Evolutionary conservation across 164 flowering plant species (phyloP).

Genomic region (Vitis amurensis): DNA sequence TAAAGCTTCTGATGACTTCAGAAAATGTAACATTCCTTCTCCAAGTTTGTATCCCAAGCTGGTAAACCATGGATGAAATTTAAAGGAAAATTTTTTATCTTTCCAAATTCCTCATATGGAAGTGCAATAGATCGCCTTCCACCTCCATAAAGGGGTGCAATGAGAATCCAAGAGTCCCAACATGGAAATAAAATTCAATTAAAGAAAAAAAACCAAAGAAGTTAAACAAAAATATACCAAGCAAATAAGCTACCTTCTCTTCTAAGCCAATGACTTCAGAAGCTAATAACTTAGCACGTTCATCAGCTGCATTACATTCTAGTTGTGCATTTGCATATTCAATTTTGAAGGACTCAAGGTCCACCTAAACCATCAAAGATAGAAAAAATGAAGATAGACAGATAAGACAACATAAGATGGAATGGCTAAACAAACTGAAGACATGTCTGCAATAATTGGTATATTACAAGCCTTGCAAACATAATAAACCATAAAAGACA

Average conservation of each 20-base stretch:
- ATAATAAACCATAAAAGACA: too few relatives aligned
- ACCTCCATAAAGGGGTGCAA: too few relatives aligned
- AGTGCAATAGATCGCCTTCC: too few relatives aligned
- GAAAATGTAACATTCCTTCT: too few relatives aligned
- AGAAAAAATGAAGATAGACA: constrained; percentile 1
- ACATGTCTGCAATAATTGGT: too few relatives aligned
- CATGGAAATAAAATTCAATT: not conserved
- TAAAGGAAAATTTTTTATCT: too few relatives aligned
- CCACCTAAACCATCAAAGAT: constrained; percentile 48
- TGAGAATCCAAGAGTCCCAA: not conserved
- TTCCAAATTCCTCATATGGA: too few relatives aligned
- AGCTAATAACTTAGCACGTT: constrained; percentile 87
- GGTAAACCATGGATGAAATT: too few relatives aligned
- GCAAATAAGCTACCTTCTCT: constrained; percentile 71
- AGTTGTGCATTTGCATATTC: constrained; percentile 82
- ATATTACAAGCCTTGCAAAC: too few relatives aligned
- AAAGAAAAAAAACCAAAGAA: not conserved
- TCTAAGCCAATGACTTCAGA: constrained; percentile 96
- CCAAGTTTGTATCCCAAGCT: too few relatives aligned
- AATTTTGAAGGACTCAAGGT: constrained; percentile 68
- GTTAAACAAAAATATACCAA: not conserved
- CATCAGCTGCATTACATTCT: constrained; percentile 98
- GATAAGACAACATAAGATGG: not conserved
- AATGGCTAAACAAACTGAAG: not conserved
- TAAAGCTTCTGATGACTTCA: too few relatives aligned